Percentiles rank a stretch among this genome's conserved stretches.
phyloP scores from a whole-genome alignment of 1,139 yeast genomes.

The Taphrina populina region DNA sequence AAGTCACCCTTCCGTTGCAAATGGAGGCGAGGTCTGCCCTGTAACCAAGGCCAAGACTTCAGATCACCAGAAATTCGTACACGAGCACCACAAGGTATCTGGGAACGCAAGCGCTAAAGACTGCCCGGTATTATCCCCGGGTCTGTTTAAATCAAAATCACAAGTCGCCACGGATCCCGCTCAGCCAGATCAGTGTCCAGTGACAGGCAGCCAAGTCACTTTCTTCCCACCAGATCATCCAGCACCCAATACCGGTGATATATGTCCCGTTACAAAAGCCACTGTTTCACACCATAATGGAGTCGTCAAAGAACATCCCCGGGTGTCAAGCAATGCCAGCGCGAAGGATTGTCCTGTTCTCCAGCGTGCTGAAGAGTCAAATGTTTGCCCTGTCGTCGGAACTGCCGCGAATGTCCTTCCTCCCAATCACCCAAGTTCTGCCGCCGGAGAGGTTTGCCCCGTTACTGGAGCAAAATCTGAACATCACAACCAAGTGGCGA shows the following conservation, averaged over 20 bases:
- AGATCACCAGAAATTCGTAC: conserved; percentile 20
- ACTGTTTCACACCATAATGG: conserved; percentile 21
- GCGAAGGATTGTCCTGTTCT: conserved; percentile 30
- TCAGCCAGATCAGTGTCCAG: conserved; percentile 18
- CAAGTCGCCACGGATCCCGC: background rate
- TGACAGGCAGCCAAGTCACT: conserved; percentile 23
- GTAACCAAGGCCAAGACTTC: conserved; percentile 26
- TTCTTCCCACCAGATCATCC: conserved; percentile 30
- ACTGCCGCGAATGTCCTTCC: conserved; percentile 17
- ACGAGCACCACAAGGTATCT: conserved; percentile 8
- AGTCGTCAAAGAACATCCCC: conserved; percentile 25
- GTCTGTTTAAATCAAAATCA: too few species aligned
- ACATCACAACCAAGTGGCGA: conserved; percentile 18
- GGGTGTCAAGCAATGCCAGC: conserved; percentile 7
- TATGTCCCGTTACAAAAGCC: conserved; percentile 31
- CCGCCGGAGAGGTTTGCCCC: conserved; percentile 22
- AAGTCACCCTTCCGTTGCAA: conserved; percentile 11
- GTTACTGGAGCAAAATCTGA: conserved; percentile 18
- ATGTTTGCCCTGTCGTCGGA: conserved; percentile 31
- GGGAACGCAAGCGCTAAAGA: conserved; percentile 11
- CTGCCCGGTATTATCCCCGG: conserved; percentile 21
- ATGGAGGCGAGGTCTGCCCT: conserved; percentile 23
- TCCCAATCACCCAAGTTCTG: conserved; percentile 16
- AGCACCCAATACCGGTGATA: conserved; percentile 22
- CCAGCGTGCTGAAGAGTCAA: conserved; percentile 16